Evolutionary conservation across 768 basidiomycete species (phyloP), one percentile per base, ranked within the genome.

Genomic region (Serendipita sp.): DNA sequence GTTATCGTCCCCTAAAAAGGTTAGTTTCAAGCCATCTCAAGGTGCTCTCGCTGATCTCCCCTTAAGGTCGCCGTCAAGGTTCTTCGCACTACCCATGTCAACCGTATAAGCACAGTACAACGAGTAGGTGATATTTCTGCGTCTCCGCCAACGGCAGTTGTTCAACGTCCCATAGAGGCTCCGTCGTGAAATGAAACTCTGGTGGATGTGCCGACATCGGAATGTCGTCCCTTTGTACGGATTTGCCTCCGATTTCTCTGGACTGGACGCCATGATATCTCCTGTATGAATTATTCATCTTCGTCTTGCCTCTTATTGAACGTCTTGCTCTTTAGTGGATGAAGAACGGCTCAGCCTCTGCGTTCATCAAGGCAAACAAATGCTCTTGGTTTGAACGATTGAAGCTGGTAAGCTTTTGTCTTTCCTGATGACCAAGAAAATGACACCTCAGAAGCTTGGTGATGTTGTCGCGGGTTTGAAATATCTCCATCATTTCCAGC

Each of bases 401-500:
- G 56, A 60, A 32, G 18, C 36, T 60, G 56, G 56, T 60, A 36
- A 34, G 8, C 32, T 8, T 28, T 32, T n/a, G 7, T 18, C 8
- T n/a, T 51, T 51, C 41, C n/a, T n/a, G 48, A 8, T 5, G 48
- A 8, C 30, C n/a, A 8, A 5, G 5, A 8, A 8, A 18, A 5
- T 51, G 7, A 51, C n/a, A 8, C 48, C n/a, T 16, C 4, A 52
- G 8, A 8, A 60, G 56, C 28, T 60, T 28, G 34, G 34, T 30
- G 56, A 60, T 38, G 36, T 60, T 16, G 34, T 36, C 10, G 56
- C 56, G 8, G 56, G 56, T 10, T 36, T 60, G 16, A 60, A 60
- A 60, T 60, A 60, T 60, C 56, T 60, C 35, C 56, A 60, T 60
- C 56, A 60, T n/a, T 60, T 60, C 32, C 28, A 60, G 30, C 56